A percentile compares a stretch with the other conserved stretches of the same genome.
Conservation (phyloP, 192 early-diverging fungal genomes). For the Coemansia sp. region DNA sequence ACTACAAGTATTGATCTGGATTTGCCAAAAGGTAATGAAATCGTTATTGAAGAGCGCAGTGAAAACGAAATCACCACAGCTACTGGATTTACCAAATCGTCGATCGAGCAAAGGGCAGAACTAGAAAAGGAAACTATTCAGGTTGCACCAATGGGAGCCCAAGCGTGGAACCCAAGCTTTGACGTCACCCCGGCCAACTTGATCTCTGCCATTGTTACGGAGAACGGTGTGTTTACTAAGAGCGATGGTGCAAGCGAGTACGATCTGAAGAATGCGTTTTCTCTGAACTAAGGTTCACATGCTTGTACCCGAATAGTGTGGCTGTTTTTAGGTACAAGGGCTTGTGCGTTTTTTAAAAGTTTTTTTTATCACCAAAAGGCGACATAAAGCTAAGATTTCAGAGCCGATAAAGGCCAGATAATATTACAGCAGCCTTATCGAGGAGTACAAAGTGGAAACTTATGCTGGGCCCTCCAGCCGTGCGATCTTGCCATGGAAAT, state of each 20-base stretch:
- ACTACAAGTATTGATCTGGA: constrained; percentile 86
- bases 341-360: too few relatives aligned
- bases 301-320: too few relatives aligned
- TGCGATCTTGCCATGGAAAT: too few relatives aligned
- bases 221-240: constrained; percentile 77
- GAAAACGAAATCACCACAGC: constrained; percentile 72
- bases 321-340: too few relatives aligned
- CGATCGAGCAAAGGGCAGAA: constrained; percentile 34
- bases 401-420: too few relatives aligned
- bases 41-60: constrained; percentile 85
- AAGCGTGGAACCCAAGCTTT: constrained; percentile 97
- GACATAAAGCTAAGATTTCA: too few relatives aligned
- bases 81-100: constrained; percentile 13
- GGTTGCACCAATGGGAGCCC: constrained; percentile 79
- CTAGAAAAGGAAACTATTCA: constrained; percentile 61
- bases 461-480: too few relatives aligned
- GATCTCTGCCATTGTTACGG: constrained; percentile 90
- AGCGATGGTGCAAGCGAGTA: constrained; percentile 50
- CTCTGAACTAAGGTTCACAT: too few relatives aligned
- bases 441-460: too few relatives aligned
- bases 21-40: constrained; percentile 66
- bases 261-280: constrained; percentile 45
- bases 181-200: constrained; percentile 88
- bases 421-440: too few relatives aligned
- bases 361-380: too few relatives aligned